These are phyloP conservation scores for Teratosphaeria viscida DNA, from an alignment of 2,329 filamentous ascomycete genomes.

Conservation along the genomic window DNA sequence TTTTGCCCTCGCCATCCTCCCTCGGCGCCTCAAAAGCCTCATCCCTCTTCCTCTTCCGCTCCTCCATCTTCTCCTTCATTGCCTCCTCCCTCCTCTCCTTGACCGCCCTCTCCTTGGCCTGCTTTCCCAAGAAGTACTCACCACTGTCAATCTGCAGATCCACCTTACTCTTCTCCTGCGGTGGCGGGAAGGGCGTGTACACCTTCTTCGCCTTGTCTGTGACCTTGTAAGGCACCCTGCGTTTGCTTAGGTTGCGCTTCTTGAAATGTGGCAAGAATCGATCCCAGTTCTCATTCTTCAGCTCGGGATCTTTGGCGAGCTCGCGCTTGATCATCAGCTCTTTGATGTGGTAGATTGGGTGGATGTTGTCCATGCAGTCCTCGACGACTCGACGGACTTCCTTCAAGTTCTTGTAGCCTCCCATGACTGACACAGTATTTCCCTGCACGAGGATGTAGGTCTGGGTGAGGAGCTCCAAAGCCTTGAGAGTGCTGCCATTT, in stretches of 20 bases:
- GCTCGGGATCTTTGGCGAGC: slow-evolving; percentile 75
- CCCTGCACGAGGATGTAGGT: slow-evolving; percentile 95
- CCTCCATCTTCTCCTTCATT: slow-evolving; percentile 77
- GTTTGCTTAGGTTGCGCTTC: slow-evolving; percentile 78
- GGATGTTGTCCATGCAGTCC: slow-evolving; percentile 94
- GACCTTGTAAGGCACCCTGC: slow-evolving; percentile 71
- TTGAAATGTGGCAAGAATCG: slow-evolving; percentile 96
- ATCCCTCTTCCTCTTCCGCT: slow-evolving; percentile 75
- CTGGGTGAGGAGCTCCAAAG: slow-evolving; percentile 79
- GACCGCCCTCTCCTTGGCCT: slow-evolving; percentile 75
- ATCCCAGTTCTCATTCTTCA: slow-evolving; percentile 87
- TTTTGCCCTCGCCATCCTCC: slow-evolving; percentile 49
- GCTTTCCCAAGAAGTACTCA: slow-evolving; percentile 91
- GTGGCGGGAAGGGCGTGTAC: slow-evolving; percentile 94
- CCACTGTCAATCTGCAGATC: slow-evolving; percentile 96
- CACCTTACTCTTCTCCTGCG: slow-evolving; percentile 97
- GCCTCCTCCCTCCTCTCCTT: slow-evolving; percentile 73
- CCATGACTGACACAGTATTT: slow-evolving; percentile 89
- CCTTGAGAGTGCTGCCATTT: slow-evolving; percentile 84
- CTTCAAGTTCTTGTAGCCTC: slow-evolving; percentile 84
- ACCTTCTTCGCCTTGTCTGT: slow-evolving; percentile 85
- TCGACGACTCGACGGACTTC: slow-evolving; percentile 81
- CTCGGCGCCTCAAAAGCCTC: slow-evolving; percentile 80
- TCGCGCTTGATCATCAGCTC: slow-evolving; percentile 90
- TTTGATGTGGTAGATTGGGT: slow-evolving; percentile 87